These are phyloP conservation scores for Coprinellus micaceus DNA, from an alignment of 768 basidiomycete genomes.

Conservation along the genomic window DNA sequence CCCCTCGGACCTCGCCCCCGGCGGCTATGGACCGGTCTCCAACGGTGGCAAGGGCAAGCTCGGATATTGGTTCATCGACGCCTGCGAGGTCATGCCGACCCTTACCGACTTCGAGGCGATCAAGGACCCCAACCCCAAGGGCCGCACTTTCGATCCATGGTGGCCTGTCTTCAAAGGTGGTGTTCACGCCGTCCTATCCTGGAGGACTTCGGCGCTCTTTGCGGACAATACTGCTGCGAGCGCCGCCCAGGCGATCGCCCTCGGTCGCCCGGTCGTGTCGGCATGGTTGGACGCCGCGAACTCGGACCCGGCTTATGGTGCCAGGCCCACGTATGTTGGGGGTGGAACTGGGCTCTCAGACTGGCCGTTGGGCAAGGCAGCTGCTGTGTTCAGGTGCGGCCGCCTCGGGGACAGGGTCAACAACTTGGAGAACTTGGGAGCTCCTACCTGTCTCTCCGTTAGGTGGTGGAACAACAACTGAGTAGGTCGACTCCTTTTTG, in stretches of 20 bases:
- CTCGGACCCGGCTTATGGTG: background rate
- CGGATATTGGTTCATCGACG: conserved; percentile 8
- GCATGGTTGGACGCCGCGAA: conserved; percentile 5
- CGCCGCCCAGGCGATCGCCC: too few species aligned
- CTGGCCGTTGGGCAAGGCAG: too few species aligned
- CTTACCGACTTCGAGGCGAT: background rate
- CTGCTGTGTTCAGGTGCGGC: too few species aligned
- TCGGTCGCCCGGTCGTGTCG: conserved; percentile 4
- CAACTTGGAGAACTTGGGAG: background rate
- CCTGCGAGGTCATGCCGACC: conserved; percentile 7
- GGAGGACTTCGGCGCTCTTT: background rate
- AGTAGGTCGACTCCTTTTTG: too few species aligned
- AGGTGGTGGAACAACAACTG: too few species aligned
- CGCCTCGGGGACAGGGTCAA: background rate
- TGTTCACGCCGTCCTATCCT: conserved; percentile 3
- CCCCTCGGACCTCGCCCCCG: background rate
- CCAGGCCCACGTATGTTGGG: background rate
- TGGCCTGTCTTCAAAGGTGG: conserved; percentile 7
- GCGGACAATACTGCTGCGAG: background rate
- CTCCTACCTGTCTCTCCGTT: too few species aligned
- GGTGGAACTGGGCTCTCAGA: background rate
- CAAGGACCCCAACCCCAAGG: background rate
- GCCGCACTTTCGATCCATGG: conserved; percentile 1
- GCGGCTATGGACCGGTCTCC: background rate
- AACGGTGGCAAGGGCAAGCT: background rate